Evolutionary conservation across 1,139 yeast species (phyloP), one percentile per base, ranked within the genome.

Genomic region (Candida tunisiensis): DNA sequence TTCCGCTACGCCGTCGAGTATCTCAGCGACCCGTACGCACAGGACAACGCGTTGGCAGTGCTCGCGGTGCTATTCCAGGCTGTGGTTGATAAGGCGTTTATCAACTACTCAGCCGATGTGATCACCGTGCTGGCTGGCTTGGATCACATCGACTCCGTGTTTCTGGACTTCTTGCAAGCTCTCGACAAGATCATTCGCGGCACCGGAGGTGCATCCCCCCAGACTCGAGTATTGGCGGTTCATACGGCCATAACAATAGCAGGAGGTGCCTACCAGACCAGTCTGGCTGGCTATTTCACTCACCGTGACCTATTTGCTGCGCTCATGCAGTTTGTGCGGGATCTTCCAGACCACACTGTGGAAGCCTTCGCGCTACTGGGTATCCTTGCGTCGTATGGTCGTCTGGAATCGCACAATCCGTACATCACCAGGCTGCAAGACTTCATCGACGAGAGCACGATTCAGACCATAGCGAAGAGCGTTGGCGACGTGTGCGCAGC

Each of bases 391-490:
- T 47, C 47, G 25, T 44, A 51, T 28, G 54, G 53, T 35, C 47
- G 45, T 29, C 38, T 48, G 23, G 58, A 53, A 25, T 49, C 54
- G 12, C 35, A 37, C 19, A 51, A 52, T 27, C 55, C 57, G 1
- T 55, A 56, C 31, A 45, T 41, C 23, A 44, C 47, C 12, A 41
- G 60, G 9, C 39, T 55, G n/a, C 42, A 56, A 6, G 62, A 55
- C 31, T 54, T 51, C 35, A 49, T 53, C 10, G 57, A 56, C 28
- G 51, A 47, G 22, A 33, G 38, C 1, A 42, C 49, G n/a, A 55
- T 56, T 54, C 31, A 29, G 21, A 42, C 39, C 16, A 47, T 54
- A 18, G 35, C 48, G 5, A 35, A 34, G 3, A 45, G 52, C 4
- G 37, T 47, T 0, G 45, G 45, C n/a, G 13, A 20, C 11, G 25